Percentiles rank a stretch among this genome's conserved stretches.
These are phyloP conservation scores for Dactylellina cionopaga DNA, from an alignment of 2,329 filamentous ascomycete genomes.

Conservation along the genomic window DNA sequence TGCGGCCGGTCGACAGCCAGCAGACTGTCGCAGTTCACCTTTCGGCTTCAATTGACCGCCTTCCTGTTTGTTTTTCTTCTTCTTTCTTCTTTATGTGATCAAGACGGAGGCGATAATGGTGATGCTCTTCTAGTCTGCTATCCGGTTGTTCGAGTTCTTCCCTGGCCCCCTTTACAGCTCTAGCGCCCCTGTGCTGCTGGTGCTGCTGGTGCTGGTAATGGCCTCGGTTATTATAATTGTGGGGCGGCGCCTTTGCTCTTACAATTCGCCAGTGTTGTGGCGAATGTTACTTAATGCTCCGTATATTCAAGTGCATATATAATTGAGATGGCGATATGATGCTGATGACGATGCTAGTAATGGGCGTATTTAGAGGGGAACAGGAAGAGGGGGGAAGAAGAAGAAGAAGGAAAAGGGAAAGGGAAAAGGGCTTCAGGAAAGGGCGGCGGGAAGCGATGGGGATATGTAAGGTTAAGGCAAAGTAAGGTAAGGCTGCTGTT, in stretches of 20 bases:
- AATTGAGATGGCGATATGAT: neutral
- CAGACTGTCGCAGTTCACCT: neutral
- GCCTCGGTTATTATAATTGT: conserved; percentile 32
- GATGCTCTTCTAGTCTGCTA: conserved; percentile 2
- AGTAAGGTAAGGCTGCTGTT: too few relatives aligned
- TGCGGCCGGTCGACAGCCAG: neutral
- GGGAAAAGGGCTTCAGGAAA: neutral
- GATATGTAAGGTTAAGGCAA: too few relatives aligned
- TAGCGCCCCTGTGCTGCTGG: conserved; percentile 10
- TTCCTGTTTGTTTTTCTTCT: neutral
- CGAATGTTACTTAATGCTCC: too few relatives aligned
- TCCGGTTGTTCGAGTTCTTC: neutral
- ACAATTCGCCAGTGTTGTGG: too few relatives aligned
- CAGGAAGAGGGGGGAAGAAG: neutral
- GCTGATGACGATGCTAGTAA: neutral
- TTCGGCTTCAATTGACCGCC: neutral
- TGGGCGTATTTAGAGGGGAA: neutral
- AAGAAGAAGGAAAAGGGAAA: neutral
- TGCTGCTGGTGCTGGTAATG: conserved; percentile 6
- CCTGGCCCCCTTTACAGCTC: conserved; percentile 19
- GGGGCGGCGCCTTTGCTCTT: too few relatives aligned
- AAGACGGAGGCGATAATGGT: neutral
- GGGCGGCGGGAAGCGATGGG: neutral
- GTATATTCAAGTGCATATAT: neutral
- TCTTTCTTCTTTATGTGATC: neutral